Percentiles rank a stretch among this genome's conserved stretches.
Conservation (phyloP, 2,329 filamentous ascomycete species). For the Colletotrichum kahawae region DNA sequence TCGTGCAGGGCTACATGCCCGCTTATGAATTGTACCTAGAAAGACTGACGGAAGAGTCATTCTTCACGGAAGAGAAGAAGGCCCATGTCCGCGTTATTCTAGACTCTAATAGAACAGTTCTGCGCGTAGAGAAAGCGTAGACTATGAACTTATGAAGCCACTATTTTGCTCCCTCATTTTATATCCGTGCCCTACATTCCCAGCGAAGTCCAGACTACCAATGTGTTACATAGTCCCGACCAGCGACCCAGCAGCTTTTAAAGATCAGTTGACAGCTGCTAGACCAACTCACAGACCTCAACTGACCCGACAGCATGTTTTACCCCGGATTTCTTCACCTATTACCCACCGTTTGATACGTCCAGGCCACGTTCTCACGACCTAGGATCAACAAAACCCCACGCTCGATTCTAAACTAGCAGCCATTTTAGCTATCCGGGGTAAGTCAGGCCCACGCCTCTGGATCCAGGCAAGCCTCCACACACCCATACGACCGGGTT, state of each 20-base stretch:
- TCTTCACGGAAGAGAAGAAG: not conserved
- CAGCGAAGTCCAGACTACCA: not conserved
- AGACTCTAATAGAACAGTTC: slow-evolving; percentile 2
- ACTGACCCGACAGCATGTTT: not conserved
- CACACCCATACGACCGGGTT: not conserved
- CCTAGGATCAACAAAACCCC: not conserved
- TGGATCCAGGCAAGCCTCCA: not conserved
- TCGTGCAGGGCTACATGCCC: slow-evolving; percentile 20
- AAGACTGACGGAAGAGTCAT: not conserved
- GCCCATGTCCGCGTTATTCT: slow-evolving; percentile 6
- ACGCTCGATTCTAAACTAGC: not conserved
- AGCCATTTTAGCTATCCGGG: not conserved
- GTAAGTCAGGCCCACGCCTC: slow-evolving; percentile 11
- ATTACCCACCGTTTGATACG: not conserved
- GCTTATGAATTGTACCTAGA: slow-evolving; percentile 19
- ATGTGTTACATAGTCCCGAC: not conserved
- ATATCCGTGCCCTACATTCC: not conserved
- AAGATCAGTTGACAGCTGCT: not conserved
- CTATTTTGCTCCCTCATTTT: fast-evolving
- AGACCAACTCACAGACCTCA: not conserved
- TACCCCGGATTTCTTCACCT: not conserved
- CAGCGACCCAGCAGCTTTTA: not conserved
- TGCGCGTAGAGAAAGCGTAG: not conserved
- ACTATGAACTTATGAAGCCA: not conserved
- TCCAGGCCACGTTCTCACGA: not conserved